These are phyloP conservation scores for Pseudomassariella vexata DNA, from an alignment of 2,329 filamentous ascomycete genomes.

Conservation along the genomic window DNA sequence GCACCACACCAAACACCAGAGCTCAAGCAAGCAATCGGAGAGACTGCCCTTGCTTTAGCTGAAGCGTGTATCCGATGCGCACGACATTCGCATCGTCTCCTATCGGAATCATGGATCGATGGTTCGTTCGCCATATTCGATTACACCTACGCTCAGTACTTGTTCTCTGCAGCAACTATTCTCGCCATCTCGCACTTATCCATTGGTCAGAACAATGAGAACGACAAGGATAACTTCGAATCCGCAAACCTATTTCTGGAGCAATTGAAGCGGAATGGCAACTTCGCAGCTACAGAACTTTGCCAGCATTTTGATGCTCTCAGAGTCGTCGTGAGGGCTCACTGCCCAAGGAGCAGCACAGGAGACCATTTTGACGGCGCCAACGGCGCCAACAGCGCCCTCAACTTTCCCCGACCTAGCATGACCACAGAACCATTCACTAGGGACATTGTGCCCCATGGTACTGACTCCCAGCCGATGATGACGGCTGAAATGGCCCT, in stretches of 20 bases:
- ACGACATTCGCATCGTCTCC: slow-evolving; percentile 33
- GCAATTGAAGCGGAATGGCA: slow-evolving; percentile 32
- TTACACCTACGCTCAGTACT: slow-evolving; percentile 39
- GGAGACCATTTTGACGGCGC: too few relatives aligned
- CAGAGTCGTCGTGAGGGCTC: not conserved
- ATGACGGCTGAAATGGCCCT: slow-evolving; percentile 28
- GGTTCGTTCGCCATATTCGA: slow-evolving; percentile 41
- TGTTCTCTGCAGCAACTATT: slow-evolving; percentile 39
- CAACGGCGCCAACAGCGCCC: not conserved
- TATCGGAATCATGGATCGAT: slow-evolving; percentile 39
- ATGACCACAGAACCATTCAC: not conserved
- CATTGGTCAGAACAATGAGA: slow-evolving; percentile 19
- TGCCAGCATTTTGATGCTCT: slow-evolving; percentile 32
- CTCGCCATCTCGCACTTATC: slow-evolving; percentile 37
- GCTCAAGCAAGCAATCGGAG: slow-evolving; percentile 19
- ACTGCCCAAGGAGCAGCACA: too few relatives aligned
- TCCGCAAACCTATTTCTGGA: slow-evolving; percentile 30
- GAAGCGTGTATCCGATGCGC: slow-evolving; percentile 40
- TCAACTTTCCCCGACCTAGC: too few relatives aligned
- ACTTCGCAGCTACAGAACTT: slow-evolving; percentile 34
- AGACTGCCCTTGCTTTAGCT: slow-evolving; percentile 29
- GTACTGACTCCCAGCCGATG: slow-evolving; percentile 1
- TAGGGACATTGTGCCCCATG: not conserved
- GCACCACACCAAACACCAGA: not conserved
- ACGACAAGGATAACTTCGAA: slow-evolving; percentile 34